Evolutionary conservation across 768 basidiomycete species (phyloP), one percentile per base, ranked within the genome.

Genomic region (Daedaleopsis nitida): DNA sequence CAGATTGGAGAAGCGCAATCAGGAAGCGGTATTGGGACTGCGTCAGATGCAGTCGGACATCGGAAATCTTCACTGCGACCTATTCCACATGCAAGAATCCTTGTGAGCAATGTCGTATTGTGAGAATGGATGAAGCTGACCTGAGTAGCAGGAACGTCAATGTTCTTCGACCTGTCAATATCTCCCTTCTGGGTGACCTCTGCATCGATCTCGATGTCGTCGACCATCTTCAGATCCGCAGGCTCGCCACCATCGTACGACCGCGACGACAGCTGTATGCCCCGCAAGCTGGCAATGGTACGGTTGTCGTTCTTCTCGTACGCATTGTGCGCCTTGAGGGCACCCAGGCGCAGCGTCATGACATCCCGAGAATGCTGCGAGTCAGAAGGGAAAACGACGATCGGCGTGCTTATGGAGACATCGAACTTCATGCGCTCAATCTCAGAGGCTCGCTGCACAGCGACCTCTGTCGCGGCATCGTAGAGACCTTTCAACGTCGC

Each of bases 351-450:
- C 74, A 97, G 82, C 9, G 89, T 81, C 38, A 99, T 78, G 27
- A 81, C 77, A 73, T 98, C 92, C 13, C 74, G 77, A 9, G 87
- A 86, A 7, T 71, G 74, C 2, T 80, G 73, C 2, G 88, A 78
- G 69, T 90, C 80, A 9, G 85, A 82, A 12, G 97, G 97, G 70
- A 98, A 88, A 24, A 96, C 79, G 50, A 98, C 73, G 66, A 99
- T 98, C 0, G 97, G 97, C 0, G 95, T 89, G 75, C 91, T 93
- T 69, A 98, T 80, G 24, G 88, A 86, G n/a, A 98, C 72, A 59
- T 94, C 85, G 75, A 95, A 98, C 72, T 92, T 86, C 91, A 98
- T 95, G 54, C 87, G 85, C 66, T 92, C 88, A n/a, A 96, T 91
- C 73, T 92, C 92, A n/a, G 93, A 86, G 5, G 95, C 97, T 51